Conservation (phyloP, 352 stramenopile species). For the Phytophthora podocarpi region DNA sequence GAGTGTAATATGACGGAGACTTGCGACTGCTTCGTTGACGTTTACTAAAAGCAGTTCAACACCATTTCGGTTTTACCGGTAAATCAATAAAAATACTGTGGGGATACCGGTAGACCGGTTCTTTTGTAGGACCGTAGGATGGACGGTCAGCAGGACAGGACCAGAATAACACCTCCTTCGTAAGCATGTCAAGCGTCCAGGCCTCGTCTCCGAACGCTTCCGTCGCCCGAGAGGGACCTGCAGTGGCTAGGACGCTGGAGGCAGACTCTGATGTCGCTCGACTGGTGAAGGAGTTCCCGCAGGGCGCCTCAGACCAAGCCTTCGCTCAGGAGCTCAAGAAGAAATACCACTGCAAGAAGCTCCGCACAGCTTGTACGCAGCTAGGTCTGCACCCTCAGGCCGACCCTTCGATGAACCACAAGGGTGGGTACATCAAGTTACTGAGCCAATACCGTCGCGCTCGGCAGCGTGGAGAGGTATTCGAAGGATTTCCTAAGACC, state of each 20-base stretch:
- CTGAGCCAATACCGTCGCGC: conserved; percentile 14
- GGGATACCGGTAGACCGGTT: too few species aligned
- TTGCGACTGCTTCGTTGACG: conserved; percentile 22
- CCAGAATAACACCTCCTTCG: too few species aligned
- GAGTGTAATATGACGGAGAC: not conserved
- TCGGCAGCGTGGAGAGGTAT: conserved; percentile 8
- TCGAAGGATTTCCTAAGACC: not conserved
- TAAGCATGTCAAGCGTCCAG: conserved; percentile 3
- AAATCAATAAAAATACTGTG: not conserved
- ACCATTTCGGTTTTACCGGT: not conserved
- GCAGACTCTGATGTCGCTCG: not conserved
- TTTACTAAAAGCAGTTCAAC: conserved; percentile 5
- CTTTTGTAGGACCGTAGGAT: too few species aligned
- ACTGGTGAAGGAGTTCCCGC: conserved; percentile 3
- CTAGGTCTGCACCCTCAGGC: conserved; percentile 21
- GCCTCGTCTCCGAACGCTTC: not conserved
- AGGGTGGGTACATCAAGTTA: conserved; percentile 18
- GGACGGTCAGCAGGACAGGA: too few species aligned
- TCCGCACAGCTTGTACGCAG: conserved; percentile 11
- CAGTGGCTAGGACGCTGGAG: not conserved
- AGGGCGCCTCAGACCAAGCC: conserved; percentile 12
- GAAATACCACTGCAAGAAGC: conserved; percentile 11
- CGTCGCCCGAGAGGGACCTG: not conserved
- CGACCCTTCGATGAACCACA: conserved; percentile 12
- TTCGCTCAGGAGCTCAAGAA: conserved; percentile 8